Base-by-base conservation (phyloP, 202 grass and related monocot genomes). In the Panicum virgatum region DNA sequence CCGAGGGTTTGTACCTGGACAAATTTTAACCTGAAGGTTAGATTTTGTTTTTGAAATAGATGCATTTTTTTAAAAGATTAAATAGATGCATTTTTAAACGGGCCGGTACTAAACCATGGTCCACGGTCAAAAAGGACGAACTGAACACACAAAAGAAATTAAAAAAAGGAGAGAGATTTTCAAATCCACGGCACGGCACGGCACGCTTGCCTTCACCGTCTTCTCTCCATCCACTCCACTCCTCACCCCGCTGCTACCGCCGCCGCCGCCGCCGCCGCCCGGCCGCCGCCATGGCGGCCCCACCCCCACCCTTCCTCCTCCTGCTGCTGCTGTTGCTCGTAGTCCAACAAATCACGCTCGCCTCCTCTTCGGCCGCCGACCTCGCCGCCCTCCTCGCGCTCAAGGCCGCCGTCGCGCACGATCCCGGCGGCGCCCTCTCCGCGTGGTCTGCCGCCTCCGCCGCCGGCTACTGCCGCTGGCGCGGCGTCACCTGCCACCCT, bases 401-500 rank as follows among this genome's bases (percentile, higher is more conserved):
- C 38, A 93, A 85, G 85, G 65, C 50, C 25, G 72, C 91, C 42
- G 78, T 90, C 48, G 59, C 84, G 48, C 22, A 63, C 52, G 91
- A 93, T 77, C 88, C 91, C 1, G 34, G 36, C 26, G 59, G 65
- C 22, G 46, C 74, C 67, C 84, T 93, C 81, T 69, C 87, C 27
- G 25, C 52, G 50, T 93, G 91, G 91, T 73, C 36, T 7, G 44
- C 61, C 37, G 36, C 81, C 58, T 42, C 81, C 72, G 25, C 29
- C 29, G 3, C 58, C 68, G 20, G 36, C 72, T 73, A 85, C 81
- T 93, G 91, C 81, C 56, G 12, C 60, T 93, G 91, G 91, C 81
- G 53, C 52, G 91, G 91, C 22, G 87, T 93, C 84, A 70, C 66
- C 57, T 93, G 91, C 81, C 42, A 79, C 38, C 66, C 84, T 14